Conservation (phyloP, 2,329 filamentous ascomycete species). For the Alternaria sp. region DNA sequence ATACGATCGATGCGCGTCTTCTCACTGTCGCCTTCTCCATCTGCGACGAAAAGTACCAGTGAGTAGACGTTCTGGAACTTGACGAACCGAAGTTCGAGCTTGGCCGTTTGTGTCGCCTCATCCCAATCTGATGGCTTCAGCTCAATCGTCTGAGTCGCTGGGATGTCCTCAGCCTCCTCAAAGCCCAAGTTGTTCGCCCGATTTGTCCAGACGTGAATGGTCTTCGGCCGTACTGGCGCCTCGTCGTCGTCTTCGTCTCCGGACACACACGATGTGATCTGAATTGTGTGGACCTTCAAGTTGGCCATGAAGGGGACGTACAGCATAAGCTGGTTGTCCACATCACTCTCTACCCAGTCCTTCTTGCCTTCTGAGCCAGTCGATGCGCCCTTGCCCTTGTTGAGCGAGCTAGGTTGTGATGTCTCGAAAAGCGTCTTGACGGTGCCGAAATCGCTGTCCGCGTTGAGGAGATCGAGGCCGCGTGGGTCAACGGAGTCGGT, state of each 20-base stretch:
- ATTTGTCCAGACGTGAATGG: conserved; percentile 88
- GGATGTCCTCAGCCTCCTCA: conserved; percentile 88
- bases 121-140: conserved; percentile 81
- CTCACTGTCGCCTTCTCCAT: conserved; percentile 81
- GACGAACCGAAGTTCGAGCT: conserved; percentile 79
- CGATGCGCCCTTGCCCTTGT: conserved; percentile 61
- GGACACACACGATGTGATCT: conserved; percentile 84
- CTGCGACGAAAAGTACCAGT: conserved; percentile 86
- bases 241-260: conserved; percentile 72
- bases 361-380: conserved; percentile 63
- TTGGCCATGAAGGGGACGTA: conserved; percentile 89
- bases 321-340: conserved; percentile 94
- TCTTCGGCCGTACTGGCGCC: conserved; percentile 80
- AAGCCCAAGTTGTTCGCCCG: conserved; percentile 91
- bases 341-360: conserved; percentile 96
- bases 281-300: conserved; percentile 84
- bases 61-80: conserved; percentile 96
- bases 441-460: conserved; percentile 77
- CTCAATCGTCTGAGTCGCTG: conserved; percentile 80
- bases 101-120: conserved; percentile 59
- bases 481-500: conserved; percentile 81
- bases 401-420: conserved; percentile 70
- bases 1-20: conserved; percentile 84
- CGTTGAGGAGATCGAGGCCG: conserved; percentile 87
- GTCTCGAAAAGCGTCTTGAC: conserved; percentile 78